Evolutionary conservation across 2,329 filamentous ascomycete species (phyloP), one percentile per base, ranked within the genome.

Genomic region (Trichoderma endophyticum): DNA sequence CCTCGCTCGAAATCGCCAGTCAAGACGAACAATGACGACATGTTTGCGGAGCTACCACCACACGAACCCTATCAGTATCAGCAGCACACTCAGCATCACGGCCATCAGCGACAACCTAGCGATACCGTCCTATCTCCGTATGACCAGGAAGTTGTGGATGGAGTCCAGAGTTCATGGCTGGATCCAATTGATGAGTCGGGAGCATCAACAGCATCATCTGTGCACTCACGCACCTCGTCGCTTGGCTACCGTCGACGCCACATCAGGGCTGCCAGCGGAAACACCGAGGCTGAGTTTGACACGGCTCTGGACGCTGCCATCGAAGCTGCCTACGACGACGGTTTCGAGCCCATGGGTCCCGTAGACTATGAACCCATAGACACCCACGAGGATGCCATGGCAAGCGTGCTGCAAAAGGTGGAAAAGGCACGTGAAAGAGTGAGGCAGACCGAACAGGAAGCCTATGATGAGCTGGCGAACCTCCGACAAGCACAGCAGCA

Each of bases 261-360:
- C 75, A 88, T 93, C 68, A 89, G 92, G 63, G 86, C 86, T 43
- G 79, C 86, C 3, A 95, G 92, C 74, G 90, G 90, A 59, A 90
- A 88, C 34, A 96, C 93, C 0, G 93, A 97, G 79, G 92, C 93
- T 7, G 95, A 97, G 78, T 97, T 98, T 75, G 95, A 98, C 81
- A 94, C 94, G 9, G 96, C 96, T 4, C 86, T 98, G 57, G 95
- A 98, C 82, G 95, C 95, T 28, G 96, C 96, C 15, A 95, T 98
- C 9, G 96, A 98, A 81, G 95, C 95, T 65, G 96, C 95, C 6
- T 99, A 98, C 80, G 92, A 97, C 79, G 94, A 98, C 74, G 93
- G 93, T 0, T 93, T 94, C 74, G 94, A 97, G 78, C 92, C 92
- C 4, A 89, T 88, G 80, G 86, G 86, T 21, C 81, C 86, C 7